Conservation (phyloP, 2,329 filamentous ascomycete species). For the Ophiostoma tasmaniense region DNA sequence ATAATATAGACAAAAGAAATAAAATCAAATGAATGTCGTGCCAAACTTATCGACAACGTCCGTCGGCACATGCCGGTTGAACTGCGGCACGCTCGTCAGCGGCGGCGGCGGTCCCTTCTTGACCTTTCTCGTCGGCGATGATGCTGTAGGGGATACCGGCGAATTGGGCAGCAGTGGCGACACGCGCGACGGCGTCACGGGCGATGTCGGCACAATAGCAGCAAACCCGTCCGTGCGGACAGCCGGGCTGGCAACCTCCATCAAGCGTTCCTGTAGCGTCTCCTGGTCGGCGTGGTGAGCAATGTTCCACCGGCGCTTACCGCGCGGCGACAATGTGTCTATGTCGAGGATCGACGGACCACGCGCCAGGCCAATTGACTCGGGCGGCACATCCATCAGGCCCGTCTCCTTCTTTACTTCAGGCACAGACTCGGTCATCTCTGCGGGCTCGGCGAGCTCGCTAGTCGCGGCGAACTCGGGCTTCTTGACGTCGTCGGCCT, state of each 20-base stretch:
- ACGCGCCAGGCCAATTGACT: constrained; percentile 28
- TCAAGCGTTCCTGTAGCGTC: background rate
- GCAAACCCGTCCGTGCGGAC: background rate
- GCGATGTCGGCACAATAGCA: background rate
- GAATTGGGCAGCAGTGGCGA: background rate
- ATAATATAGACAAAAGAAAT: background rate
- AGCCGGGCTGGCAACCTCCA: background rate
- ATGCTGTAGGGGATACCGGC: background rate
- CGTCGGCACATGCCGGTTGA: constrained; percentile 21
- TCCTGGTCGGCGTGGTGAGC: constrained; percentile 8
- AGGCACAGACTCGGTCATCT: background rate
- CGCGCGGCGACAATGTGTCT: constrained; percentile 4
- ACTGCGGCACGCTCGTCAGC: constrained; percentile 7
- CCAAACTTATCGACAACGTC: constrained; percentile 29
- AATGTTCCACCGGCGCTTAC: constrained; percentile 11
- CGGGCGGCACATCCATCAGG: constrained; percentile 19
- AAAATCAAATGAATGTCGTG: constrained; percentile 30
- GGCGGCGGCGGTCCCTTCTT: constrained; percentile 5
- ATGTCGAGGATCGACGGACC: constrained; percentile 25
- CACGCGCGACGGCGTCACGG: background rate
- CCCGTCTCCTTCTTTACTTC: background rate
- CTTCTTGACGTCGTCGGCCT: background rate
- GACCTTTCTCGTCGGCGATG: background rate
- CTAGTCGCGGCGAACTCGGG: background rate
- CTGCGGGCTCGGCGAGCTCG: background rate